Conservation (phyloP, 1,284 basidiomycete genomes). For the Leccinum fallax region DNA sequence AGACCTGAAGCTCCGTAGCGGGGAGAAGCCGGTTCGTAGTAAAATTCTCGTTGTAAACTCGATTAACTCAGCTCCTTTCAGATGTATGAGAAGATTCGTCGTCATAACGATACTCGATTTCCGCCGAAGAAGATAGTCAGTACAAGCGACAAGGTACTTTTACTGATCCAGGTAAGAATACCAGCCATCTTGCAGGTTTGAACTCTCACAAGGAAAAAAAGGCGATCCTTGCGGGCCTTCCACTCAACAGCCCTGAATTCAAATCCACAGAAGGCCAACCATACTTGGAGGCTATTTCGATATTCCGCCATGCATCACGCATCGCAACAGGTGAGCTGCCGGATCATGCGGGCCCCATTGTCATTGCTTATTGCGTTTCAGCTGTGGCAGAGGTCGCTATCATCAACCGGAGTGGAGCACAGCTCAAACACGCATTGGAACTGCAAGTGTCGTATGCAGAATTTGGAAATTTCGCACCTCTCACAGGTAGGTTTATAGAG, state of each 20-base stretch:
- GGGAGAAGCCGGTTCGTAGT: slow-evolving; percentile 63
- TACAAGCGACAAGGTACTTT: slow-evolving; percentile 68
- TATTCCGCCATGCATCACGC: slow-evolving; percentile 70
- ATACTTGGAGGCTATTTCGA: slow-evolving; percentile 60
- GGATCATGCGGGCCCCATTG: not conserved
- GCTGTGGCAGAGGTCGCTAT: slow-evolving; percentile 75
- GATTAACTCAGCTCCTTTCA: slow-evolving; percentile 22
- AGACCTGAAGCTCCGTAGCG: slow-evolving; percentile 64
- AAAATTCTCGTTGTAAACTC: not conserved
- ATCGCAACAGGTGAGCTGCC: slow-evolving; percentile 59
- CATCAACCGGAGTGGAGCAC: slow-evolving; percentile 57
- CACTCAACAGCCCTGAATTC: slow-evolving; percentile 65
- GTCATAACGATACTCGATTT: slow-evolving; percentile 73
- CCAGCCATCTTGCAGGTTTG: not conserved
- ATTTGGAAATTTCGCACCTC: slow-evolving; percentile 1
- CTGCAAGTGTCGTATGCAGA: slow-evolving; percentile 45
- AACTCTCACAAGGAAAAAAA: slow-evolving; percentile 29
- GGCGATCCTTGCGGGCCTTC: slow-evolving; percentile 77
- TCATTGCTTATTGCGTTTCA: slow-evolving; percentile 33
- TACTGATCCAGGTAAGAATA: slow-evolving; percentile 65
- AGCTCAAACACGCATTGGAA: slow-evolving; percentile 71
- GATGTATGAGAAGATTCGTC: slow-evolving; percentile 66
- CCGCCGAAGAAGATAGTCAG: slow-evolving; percentile 67
- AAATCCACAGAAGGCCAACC: slow-evolving; percentile 71
- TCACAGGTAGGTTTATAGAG: slow-evolving; percentile 41